Evolutionary conservation across 345 rosid genomes (phyloP), one percentile per base, ranked within the genome.

Genomic region (Noccaea caerulescens): DNA sequence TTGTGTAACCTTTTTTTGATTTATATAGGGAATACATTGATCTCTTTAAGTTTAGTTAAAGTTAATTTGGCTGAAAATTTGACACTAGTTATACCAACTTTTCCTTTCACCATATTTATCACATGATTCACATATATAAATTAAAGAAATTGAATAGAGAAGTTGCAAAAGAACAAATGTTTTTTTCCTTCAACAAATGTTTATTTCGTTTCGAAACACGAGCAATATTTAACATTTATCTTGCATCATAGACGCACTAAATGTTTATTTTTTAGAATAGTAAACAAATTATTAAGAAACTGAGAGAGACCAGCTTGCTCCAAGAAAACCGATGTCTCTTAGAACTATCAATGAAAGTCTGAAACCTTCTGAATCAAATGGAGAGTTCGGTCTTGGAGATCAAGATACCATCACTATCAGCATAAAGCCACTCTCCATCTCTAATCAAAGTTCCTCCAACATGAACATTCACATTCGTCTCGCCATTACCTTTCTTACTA

Each of bases 381-480:
- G 91, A 81, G 8, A 89, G 78, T 76, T 91, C 94, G 1, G 72
- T 54, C 70, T 75, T 83, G 25, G 94, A 89, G 68, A 89, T 79
- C 25, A 93, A 82, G 76, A 87, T 37, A 44, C 97, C 96, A 72
- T 93, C 98, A 14, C 84, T 84, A 63, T 93, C 97, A 46, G 91
- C 96, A 72, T 86, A 91, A 68, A 93, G 56, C 97, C 97, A 91
- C 61, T 93, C 97, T 16, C 94, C 92, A 4, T 91, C 88, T 7
- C 60, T 82, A 55, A 89, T 79, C 55, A 83, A 64, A 20, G 83
- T 80, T 37, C 97, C 96, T 10, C 72, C 97, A 46, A 93, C 68
- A 55, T 82, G 63, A 46, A 91, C 79, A 0, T 82, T 71, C 14
- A 82, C 84, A 69, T 85, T 84, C 81, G 80, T 90, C 58, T 91